Base-by-base conservation (phyloP, 2,329 filamentous ascomycete species). In the Gliomastix tumulicola region DNA sequence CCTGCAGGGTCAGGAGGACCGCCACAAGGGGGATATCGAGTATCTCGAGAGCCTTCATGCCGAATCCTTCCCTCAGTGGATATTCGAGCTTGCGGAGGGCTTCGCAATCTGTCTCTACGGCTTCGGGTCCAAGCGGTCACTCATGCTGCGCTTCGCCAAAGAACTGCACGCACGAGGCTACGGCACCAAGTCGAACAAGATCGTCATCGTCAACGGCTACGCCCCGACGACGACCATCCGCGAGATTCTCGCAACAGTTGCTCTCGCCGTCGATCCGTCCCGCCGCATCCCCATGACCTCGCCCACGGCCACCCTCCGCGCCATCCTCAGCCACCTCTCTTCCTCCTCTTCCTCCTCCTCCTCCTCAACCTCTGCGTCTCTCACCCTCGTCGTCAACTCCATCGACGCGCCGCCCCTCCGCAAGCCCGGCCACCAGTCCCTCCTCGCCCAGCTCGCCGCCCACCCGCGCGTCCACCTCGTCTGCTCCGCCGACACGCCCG, bases 91-190 rank as follows among this genome's bases (percentile, higher is more conserved):
- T 13, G 71, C 79, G 6, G 79, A 95, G 55, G 80, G 81, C 17
- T 97, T 95, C 66, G 88, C 86, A 50, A 68, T 97, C 35, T 95
- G 92, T 54, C 64, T 96, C 1, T 96, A 94, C 55, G 92, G 92
- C 21, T 94, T 88, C 55, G 92, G 92, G 1, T 94, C 88, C 3
- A 98, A 98, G 60, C 74, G 85, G 22, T 63, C 68, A 4, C 73
- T 97, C 2, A 68, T 90, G 9, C 77, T 82, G 41, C 70, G 75
- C 30, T 94, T 95, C 55, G 88, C 87, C 1, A 74, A 77, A 38
- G 76, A 86, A 56, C 76, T 86, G 50, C 59, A 70, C 35, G 58
- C 56, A 17, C 25, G 35, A 4, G 21, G 25, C 25, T 19, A 30
- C 10, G 18, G 20, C 11, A 27, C 27, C 7, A 44, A 43, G 7